Percentiles rank a stretch among this genome's conserved stretches.
These are phyloP conservation scores for Tetracentron sinense DNA, from an alignment of 164 flowering plant species.

Conservation along the genomic window DNA sequence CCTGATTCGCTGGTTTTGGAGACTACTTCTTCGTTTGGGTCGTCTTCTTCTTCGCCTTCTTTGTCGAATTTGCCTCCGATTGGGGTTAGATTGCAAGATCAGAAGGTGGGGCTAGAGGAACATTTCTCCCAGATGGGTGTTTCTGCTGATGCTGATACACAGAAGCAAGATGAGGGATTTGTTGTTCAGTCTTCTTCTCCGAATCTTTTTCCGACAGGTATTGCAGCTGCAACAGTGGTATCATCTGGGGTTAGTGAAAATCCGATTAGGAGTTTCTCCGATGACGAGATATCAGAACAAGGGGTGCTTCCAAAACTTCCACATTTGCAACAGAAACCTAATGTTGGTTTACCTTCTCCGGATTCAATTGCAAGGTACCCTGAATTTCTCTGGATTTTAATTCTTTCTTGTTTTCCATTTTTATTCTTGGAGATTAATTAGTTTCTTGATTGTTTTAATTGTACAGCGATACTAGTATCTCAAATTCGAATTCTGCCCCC, in stretches of 20 bases:
- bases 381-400: background rate
- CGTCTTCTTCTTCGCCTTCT: conserved; percentile 68
- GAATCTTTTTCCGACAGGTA: conserved; percentile 26
- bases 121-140: conserved; percentile 59
- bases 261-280: conserved; percentile 46
- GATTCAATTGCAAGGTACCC: conserved; percentile 42
- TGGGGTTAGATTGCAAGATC: conserved; percentile 39
- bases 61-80: conserved; percentile 70
- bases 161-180: conserved; percentile 48
- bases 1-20: conserved; percentile 89
- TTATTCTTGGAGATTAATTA: conserved; percentile 2
- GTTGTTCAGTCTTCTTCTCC: conserved; percentile 34
- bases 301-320: conserved; percentile 39
- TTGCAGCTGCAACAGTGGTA: conserved; percentile 11
- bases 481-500: conserved; percentile 40
- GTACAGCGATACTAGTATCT: conserved; percentile 57
- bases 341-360: conserved; percentile 33
- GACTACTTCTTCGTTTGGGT: conserved; percentile 68
- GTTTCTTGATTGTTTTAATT: conserved; percentile 14
- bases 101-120: conserved; percentile 58
- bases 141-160: conserved; percentile 19
- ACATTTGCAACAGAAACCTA: conserved; percentile 39
- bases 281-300: conserved; percentile 83
- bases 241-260: conserved; percentile 34
- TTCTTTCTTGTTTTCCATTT: background rate